Evolutionary conservation across 257 asterid species (phyloP).

Genomic region (Gynochthodes officinalis): DNA sequence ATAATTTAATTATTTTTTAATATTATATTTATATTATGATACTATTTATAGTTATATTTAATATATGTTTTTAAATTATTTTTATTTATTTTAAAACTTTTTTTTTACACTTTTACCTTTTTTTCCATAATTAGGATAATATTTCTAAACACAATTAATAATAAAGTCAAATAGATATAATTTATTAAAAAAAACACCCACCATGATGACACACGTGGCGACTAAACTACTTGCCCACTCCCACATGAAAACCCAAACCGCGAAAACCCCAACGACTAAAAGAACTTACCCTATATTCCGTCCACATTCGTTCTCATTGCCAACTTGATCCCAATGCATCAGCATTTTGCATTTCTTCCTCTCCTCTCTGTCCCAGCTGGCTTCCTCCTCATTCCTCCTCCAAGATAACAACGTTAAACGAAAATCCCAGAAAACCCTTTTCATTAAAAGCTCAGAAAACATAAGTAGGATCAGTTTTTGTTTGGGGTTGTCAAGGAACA

Average conservation of each 20-base stretch:
- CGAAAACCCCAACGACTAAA: conserved; percentile 29
- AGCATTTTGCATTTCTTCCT: not conserved
- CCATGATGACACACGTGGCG: conserved; percentile 13
- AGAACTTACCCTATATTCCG: conserved; percentile 26
- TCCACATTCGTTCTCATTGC: conserved; percentile 44
- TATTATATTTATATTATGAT: too few relatives aligned
- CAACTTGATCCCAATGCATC: conserved; percentile 9
- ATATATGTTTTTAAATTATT: too few relatives aligned
- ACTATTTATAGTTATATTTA: too few relatives aligned
- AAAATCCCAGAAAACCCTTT: conserved; percentile 15
- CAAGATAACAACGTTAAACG: not conserved
- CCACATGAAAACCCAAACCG: not conserved
- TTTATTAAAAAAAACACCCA: not conserved
- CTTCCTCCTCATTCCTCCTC: not conserved
- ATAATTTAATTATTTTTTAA: too few relatives aligned
- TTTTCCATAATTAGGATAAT: too few relatives aligned
- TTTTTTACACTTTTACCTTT: too few relatives aligned
- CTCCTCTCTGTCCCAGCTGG: conserved; percentile 3
- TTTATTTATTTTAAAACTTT: too few relatives aligned
- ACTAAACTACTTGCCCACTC: conserved; percentile 11
- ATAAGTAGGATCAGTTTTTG: not conserved
- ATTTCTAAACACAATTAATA: too few relatives aligned
- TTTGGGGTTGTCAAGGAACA: not conserved
- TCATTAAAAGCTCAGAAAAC: not conserved
- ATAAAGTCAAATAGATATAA: not conserved